Base-by-base conservation (phyloP, 768 basidiomycete genomes). In the Terana coerulea region DNA sequence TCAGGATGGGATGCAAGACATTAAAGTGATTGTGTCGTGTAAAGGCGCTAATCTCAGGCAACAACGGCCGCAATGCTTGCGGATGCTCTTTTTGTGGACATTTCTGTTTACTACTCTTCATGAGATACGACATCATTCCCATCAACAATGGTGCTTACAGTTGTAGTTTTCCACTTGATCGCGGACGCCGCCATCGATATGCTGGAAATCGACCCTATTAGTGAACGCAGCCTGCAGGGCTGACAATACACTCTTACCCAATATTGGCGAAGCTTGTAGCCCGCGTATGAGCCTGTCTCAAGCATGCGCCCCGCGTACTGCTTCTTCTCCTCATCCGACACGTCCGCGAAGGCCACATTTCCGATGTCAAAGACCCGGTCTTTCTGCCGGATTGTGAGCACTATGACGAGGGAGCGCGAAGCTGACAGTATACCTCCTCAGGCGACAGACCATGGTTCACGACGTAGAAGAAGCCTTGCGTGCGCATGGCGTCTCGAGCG, bases 101-200 rank as follows among this genome's bases (percentile, higher is more conserved):
- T 79, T 71, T 25, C 75, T 72, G 55, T 81, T 75, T 48, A 81
- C 82, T 83, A 31, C 17, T 10, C 43, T 41, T 19, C 9, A 26
- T 26, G 5, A 43, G 21, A 29, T 17, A 40, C 15, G 25, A 36
- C 8, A 29, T 40, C 4, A 25, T 8, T 33, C 41, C 10, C 43
- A 31, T 21, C 17, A 21, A 3, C 10, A 22, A 11, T 12, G 29
- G 6, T 2, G 55, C 76, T 51, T 51, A 85, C 84, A 71, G 55
- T 79, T 81, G 57, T 86, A 85, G 44, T 77, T 71, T 59, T 86
- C 84, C n/a, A 84, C 58, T 56, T 84, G 81, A 59, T 86, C 85
- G 14, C 65, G 73, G 24, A 86, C 77, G 5, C 84, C 84, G 9
- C 73, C 75, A 36, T 79, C 79, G 42, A 86, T 77, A 45, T 81